Conservation (phyloP, 1,284 basidiomycete species). For the Cryptococcus sp. region DNA sequence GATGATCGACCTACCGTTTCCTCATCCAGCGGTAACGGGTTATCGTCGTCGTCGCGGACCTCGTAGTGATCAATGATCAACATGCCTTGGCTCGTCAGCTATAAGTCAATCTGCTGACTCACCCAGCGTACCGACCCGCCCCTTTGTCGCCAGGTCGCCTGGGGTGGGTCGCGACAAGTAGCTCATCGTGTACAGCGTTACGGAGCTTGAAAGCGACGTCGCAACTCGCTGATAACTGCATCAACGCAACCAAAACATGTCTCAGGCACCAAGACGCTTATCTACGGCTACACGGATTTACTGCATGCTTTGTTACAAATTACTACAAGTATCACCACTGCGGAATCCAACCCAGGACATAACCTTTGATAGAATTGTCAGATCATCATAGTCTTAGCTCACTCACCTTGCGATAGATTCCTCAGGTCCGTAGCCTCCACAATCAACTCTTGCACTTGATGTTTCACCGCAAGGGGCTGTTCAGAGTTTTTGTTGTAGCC, state of each 20-base stretch:
- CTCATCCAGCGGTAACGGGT: slow-evolving; percentile 55
- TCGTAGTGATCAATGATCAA: slow-evolving; percentile 85
- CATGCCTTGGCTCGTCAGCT: slow-evolving; percentile 60
- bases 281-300: not conserved
- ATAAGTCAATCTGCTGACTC: slow-evolving; percentile 1
- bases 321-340: slow-evolving; percentile 26
- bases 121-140: slow-evolving; percentile 32
- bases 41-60: slow-evolving; percentile 62
- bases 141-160: slow-evolving; percentile 12
- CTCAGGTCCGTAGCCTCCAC: slow-evolving; percentile 83
- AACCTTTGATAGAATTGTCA: slow-evolving; percentile 23
- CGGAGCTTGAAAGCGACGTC: no score
- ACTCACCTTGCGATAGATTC: slow-evolving; percentile 62
- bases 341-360: slow-evolving; percentile 45
- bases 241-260: no score
- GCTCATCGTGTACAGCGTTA: no score
- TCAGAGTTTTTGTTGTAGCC: slow-evolving; percentile 28
- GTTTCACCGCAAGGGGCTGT: slow-evolving; percentile 57
- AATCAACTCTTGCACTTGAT: slow-evolving; percentile 85
- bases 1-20: slow-evolving; percentile 27
- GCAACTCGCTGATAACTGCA: no score
- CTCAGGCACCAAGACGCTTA: no score
- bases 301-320: no score
- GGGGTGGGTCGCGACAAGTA: not conserved
- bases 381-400: not conserved